Base-by-base conservation (phyloP, 2,329 filamentous ascomycete genomes). In the Drechmeria coniospora region DNA sequence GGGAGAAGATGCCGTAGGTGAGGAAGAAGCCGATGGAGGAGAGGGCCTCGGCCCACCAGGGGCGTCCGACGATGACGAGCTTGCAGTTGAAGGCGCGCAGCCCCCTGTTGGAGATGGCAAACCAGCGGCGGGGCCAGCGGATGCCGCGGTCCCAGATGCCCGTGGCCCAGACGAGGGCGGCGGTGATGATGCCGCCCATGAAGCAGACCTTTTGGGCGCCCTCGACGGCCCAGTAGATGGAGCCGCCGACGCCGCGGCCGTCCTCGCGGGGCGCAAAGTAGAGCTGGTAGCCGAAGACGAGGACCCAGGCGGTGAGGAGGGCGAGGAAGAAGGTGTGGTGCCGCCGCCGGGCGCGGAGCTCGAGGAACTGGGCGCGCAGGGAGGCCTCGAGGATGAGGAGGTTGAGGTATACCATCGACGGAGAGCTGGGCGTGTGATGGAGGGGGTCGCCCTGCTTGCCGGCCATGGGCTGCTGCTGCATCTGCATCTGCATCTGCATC, bases 261-360 rank as follows among this genome's bases (percentile, higher is more conserved):
- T 95, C 87, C 53, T 94, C 87, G 38, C 87, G 74, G n/a, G 86
- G 86, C n/a, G 83, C 79, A 39, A 95, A 68, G 61, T 92, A 95
- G 26, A 95, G 68, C 8, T 82, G 78, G 54, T 94, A 94, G 38
- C 74, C 74, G 56, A 94, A 95, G 44, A 79, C 78, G 35, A 70
- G 56, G 25, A 83, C 75, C 90, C 90, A 98, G 16, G 77, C 47
- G 4, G 69, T 68, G 16, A 98, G 68, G 8, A 92, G 63, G 12
- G 79, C 65, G 14, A 95, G 62, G 46, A 95, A 92, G 56, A 95
- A 92, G 2, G 83, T 86, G 53, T 98, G 87, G 44, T 94, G 82
- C 11, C 90, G 77, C 26, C 84, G 71, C 23, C 90, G 77, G 25
- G 84, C 80, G 33, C 87, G 80, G 24, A 95, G 68, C 36, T 84